Evolutionary conservation across 2,329 filamentous ascomycete genomes (phyloP).

Genomic region (Phialophora verrucosa): DNA sequence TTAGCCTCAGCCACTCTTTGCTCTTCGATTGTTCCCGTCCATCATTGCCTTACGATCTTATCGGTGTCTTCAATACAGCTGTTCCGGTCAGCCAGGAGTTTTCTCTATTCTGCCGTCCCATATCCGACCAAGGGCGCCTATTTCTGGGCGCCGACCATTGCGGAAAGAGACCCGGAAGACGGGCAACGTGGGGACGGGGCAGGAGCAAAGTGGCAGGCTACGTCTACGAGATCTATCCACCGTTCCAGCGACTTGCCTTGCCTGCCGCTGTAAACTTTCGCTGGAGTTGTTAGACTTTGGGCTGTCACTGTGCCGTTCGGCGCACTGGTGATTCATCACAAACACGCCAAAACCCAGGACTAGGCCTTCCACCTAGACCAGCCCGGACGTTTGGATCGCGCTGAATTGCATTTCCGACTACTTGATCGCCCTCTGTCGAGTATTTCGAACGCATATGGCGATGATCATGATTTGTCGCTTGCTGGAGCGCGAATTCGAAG

Average conservation of each 20-base stretch:
- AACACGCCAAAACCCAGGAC: neutral
- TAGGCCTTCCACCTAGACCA: neutral
- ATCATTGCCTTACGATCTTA: neutral
- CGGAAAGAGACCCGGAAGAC: neutral
- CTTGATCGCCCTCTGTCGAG: neutral
- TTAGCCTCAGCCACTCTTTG: neutral
- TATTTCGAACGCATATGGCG: neutral
- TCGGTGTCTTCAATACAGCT: neutral
- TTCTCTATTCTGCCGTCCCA: neutral
- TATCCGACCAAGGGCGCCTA: neutral
- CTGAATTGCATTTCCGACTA: constrained; percentile 4
- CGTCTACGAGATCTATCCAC: constrained; percentile 2
- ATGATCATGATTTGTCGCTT: neutral
- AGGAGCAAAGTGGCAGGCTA: constrained; percentile 3
- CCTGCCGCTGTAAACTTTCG: constrained; percentile 13
- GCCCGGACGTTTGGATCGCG: neutral
- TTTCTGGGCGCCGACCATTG: neutral
- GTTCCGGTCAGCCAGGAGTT: neutral
- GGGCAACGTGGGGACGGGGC: neutral
- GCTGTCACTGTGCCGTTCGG: neutral
- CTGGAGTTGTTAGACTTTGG: neutral
- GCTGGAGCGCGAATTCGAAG: neutral
- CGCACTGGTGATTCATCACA: neutral
- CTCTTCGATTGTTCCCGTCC: neutral
- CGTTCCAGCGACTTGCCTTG: constrained; percentile 14